Conservation (phyloP, 768 basidiomycete species). For the Hysterangium stoloniferum region DNA sequence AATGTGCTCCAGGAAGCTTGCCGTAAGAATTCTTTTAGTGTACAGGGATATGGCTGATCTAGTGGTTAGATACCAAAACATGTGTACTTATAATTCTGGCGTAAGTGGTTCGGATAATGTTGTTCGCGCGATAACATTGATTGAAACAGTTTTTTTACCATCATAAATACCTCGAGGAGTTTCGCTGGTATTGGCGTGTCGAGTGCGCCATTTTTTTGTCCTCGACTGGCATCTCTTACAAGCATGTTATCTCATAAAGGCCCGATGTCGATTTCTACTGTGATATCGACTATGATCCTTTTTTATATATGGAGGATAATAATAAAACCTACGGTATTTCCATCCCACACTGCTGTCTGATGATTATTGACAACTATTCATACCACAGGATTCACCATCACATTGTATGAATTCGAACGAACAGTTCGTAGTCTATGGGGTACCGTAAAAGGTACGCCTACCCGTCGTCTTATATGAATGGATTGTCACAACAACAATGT, state of each 20-base stretch:
- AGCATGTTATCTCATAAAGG: constrained; percentile 25
- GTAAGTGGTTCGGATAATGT: constrained; percentile 26
- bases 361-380: constrained; percentile 21
- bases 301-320: constrained; percentile 62
- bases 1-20: constrained; percentile 5
- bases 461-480: constrained; percentile 21
- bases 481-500: constrained; percentile 2
- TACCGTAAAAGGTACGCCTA: constrained; percentile 46
- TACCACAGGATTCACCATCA: constrained; percentile 56
- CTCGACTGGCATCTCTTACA: neutral
- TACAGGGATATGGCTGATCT: neutral
- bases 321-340: constrained; percentile 55
- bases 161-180: constrained; percentile 56
- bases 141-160: constrained; percentile 54
- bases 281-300: constrained; percentile 58
- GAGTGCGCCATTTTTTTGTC: constrained; percentile 49
- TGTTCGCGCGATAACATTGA: neutral
- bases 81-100: constrained; percentile 72
- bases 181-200: constrained; percentile 75
- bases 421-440: constrained; percentile 74
- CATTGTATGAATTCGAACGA: constrained; percentile 64
- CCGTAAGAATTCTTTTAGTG: neutral
- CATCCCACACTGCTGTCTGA: neutral
- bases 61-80: constrained; percentile 47
- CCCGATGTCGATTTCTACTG: constrained; percentile 74